phyloP scores from a whole-genome alignment of 805 yeast species.

The Brettanomyces custersianus region DNA sequence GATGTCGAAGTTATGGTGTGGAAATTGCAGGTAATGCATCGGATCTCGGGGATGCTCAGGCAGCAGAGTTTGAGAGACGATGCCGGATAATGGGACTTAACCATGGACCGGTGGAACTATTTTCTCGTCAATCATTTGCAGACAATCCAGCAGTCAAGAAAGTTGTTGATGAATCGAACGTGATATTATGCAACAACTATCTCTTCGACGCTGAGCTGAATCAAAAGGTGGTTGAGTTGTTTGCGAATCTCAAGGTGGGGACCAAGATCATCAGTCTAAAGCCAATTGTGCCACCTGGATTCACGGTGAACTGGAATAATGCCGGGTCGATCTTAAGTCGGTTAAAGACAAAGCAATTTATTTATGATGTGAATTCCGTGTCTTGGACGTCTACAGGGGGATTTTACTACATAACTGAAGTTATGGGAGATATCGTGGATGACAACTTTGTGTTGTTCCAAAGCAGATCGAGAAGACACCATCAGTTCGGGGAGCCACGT shows the following conservation, averaged over 20 bases:
- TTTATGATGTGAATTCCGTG: constrained; percentile 64
- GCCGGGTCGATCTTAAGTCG: constrained; percentile 52
- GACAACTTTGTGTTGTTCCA: constrained; percentile 25
- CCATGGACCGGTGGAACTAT: constrained; percentile 47
- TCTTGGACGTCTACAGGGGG: constrained; percentile 89
- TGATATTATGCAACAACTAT: constrained; percentile 74
- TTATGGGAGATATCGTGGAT: constrained; percentile 28
- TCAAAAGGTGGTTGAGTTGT: constrained; percentile 50
- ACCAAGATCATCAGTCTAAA: constrained; percentile 72
- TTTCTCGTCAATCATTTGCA: constrained; percentile 63
- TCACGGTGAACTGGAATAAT: constrained; percentile 49
- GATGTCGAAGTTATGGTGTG: constrained; percentile 80
- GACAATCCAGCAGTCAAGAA: constrained; percentile 48
- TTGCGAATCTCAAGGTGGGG: constrained; percentile 60
- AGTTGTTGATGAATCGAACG: constrained; percentile 53
- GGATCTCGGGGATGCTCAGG: constrained; percentile 52
- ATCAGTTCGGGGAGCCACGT: constrained; percentile 10
- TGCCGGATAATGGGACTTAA: constrained; percentile 55
- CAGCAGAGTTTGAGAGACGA: constrained; percentile 47
- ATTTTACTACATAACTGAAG: constrained; percentile 68
- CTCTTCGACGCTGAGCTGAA: constrained; percentile 73
- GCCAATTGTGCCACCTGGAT: constrained; percentile 71
- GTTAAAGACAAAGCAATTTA: constrained; percentile 51
- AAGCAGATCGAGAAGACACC: constrained; percentile 16
- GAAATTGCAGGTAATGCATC: constrained; percentile 85